A percentile compares a stretch with the other conserved stretches of the same genome.
Evolutionary conservation across 306 rosid species (phyloP).

Genomic region (Luffa aegyptiaca): DNA sequence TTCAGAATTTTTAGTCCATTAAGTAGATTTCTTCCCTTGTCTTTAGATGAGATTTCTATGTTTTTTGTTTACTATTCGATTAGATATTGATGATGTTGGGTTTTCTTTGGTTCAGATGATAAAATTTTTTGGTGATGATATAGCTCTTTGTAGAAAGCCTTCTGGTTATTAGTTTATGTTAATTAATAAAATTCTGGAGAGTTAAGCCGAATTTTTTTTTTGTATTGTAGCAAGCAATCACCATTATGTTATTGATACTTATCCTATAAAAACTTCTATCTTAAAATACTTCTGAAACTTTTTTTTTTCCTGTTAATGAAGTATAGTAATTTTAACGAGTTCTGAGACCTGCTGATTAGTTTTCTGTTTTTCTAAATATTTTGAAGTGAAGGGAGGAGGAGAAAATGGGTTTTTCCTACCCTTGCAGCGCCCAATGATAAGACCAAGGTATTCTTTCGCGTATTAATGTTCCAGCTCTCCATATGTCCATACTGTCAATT

Average conservation of each 20-base stretch:
- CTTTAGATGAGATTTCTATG: neutral
- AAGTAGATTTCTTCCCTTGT: neutral
- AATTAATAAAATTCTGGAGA: neutral
- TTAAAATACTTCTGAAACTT: neutral
- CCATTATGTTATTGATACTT: neutral
- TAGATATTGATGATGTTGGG: neutral
- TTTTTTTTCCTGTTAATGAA: neutral
- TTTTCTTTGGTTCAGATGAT: neutral
- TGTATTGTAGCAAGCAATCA: neutral
- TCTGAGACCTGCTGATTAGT: neutral
- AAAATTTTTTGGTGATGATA: neutral
- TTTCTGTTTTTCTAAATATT: conserved; percentile 9
- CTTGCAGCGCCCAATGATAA: conserved; percentile 30
- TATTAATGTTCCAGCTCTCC: neutral
- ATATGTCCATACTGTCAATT: neutral
- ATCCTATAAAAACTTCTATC: neutral
- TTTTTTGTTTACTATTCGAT: neutral
- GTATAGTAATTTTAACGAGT: neutral
- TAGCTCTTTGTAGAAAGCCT: neutral
- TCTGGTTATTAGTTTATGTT: neutral
- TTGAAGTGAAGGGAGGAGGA: conserved; percentile 93
- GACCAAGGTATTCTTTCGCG: conserved; percentile 37
- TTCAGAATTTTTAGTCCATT: neutral
- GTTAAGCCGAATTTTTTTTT: neutral
- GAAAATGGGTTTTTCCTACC: conserved; percentile 83